phyloP scores from a whole-genome alignment of 2,329 filamentous ascomycete species.

The Colletotrichum camelliae region DNA sequence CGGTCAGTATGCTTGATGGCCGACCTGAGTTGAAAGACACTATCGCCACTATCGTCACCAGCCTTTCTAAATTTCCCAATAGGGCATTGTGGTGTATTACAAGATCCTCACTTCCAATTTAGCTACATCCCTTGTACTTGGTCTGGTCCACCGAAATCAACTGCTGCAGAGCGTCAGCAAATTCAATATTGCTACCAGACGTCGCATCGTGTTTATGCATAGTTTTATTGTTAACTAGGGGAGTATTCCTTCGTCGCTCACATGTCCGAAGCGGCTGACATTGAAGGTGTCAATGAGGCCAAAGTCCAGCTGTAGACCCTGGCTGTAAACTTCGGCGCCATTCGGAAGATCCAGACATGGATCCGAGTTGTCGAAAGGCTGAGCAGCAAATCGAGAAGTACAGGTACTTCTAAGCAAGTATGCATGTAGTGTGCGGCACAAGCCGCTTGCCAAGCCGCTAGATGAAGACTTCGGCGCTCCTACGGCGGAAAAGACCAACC shows the following conservation, averaged over 20 bases:
- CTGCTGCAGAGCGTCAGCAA: neutral
- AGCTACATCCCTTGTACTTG: neutral
- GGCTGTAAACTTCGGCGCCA: no score
- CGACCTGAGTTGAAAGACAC: neutral
- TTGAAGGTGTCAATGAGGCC: no score
- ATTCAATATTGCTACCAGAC: neutral
- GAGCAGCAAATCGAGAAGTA: neutral
- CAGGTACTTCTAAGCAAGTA: no score
- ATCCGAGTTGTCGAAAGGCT: neutral
- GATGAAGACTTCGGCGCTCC: neutral
- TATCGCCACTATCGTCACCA: neutral
- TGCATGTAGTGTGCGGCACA: neutral
- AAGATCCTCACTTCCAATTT: no score
- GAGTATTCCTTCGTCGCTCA: neutral
- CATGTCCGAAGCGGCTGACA: no score
- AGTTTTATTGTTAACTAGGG: neutral
- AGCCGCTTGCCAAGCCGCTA: neutral
- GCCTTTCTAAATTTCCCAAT: neutral
- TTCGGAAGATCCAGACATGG: neutral
- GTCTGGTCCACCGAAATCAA: no score
- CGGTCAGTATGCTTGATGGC: neutral
- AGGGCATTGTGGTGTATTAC: no score
- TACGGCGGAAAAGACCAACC: neutral
- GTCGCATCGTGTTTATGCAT: neutral
- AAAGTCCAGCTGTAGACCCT: no score